Evolutionary conservation across 306 rosid species (phyloP).

Genomic region (Cucumis hystrix): DNA sequence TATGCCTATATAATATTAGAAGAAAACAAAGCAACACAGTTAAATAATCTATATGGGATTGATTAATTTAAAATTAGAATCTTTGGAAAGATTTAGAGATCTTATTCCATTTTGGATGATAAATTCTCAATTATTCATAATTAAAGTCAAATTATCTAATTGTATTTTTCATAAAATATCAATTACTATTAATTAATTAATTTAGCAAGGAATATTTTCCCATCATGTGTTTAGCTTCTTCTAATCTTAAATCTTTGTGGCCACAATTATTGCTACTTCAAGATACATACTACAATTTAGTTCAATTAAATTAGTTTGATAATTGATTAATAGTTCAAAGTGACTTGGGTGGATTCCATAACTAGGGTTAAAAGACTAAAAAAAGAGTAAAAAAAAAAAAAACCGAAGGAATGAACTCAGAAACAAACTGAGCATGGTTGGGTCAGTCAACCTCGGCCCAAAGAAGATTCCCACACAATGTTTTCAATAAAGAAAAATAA

Average conservation of each 20-base stretch:
- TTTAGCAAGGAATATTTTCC: slow-evolving; percentile 40
- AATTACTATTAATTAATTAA: slow-evolving; percentile 2
- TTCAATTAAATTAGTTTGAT: background rate
- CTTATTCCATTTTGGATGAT: background rate
- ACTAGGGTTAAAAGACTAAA: too few relatives aligned
- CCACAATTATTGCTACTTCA: background rate
- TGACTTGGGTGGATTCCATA: too few relatives aligned
- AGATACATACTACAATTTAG: background rate
- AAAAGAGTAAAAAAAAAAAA: too few relatives aligned
- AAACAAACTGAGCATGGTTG: too few relatives aligned
- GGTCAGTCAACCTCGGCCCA: too few relatives aligned
- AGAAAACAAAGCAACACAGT: background rate
- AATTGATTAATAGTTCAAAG: too few relatives aligned
- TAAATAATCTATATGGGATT: background rate
- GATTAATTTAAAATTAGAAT: background rate
- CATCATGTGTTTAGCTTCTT: slow-evolving; percentile 54
- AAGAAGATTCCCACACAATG: too few relatives aligned
- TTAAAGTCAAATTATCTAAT: background rate
- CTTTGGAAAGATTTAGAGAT: background rate
- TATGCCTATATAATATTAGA: background rate
- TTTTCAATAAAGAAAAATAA: too few relatives aligned
- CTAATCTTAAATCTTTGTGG: background rate
- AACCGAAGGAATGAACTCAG: too few relatives aligned
- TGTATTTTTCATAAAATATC: background rate
- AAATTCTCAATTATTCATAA: slow-evolving; percentile 18